A percentile compares a stretch with the other conserved stretches of the same genome.
phyloP scores from a whole-genome alignment of 176 grass and related monocot genomes.

The Thalia dealbata region DNA sequence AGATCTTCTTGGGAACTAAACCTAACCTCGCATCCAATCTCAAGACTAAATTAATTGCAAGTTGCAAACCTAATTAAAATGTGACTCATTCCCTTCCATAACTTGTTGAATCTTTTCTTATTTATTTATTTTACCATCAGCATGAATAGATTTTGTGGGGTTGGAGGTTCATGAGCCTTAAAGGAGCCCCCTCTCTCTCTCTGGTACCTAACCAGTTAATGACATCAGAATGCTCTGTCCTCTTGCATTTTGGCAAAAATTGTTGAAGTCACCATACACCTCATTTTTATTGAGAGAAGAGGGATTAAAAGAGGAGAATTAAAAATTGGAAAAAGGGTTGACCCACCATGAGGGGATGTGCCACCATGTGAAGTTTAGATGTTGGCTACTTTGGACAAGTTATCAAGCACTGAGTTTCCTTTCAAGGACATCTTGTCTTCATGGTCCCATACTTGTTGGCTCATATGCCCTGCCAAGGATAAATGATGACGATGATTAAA shows the following conservation, averaged over 20 bases:
- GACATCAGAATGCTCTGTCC: not conserved
- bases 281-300: not conserved
- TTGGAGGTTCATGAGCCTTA: not conserved
- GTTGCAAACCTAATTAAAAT: not conserved
- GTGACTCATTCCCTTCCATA: not conserved
- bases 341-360: not conserved
- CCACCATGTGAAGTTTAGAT: not conserved
- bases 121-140: not conserved
- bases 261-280: not conserved
- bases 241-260: not conserved
- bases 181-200: not conserved
- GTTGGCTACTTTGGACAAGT: not conserved
- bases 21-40: not conserved
- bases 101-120: not conserved
- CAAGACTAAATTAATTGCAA: not conserved
- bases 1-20: not conserved
- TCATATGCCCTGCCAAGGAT: not conserved
- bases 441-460: slow-evolving; percentile 1
- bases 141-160: slow-evolving; percentile 4
- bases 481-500: not conserved
- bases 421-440: not conserved
- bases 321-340: not conserved
- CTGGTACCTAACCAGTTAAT: not conserved
- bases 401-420: not conserved
- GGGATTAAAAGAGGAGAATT: too few relatives aligned